These are phyloP conservation scores for Verticillium isaacii DNA, from an alignment of 2,329 filamentous ascomycete genomes.

Conservation along the genomic window DNA sequence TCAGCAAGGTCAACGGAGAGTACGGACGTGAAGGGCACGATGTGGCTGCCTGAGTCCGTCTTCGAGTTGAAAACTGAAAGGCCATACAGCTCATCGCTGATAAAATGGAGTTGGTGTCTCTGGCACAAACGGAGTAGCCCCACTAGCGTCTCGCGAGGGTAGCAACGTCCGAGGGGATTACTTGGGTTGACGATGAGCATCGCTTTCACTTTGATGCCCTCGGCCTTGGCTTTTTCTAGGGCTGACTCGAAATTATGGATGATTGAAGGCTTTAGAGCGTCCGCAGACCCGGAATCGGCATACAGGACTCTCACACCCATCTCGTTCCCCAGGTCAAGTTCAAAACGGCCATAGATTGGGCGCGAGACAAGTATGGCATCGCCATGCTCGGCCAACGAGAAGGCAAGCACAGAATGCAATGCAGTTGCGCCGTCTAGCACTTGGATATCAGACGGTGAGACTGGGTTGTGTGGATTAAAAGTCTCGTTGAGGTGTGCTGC, in stretches of 20 bases:
- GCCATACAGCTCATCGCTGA: slow-evolving; percentile 57
- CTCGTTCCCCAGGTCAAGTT: slow-evolving; percentile 40
- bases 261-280: slow-evolving; percentile 37
- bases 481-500: slow-evolving; percentile 32
- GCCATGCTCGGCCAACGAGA: slow-evolving; percentile 29
- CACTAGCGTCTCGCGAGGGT: slow-evolving; percentile 35
- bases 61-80: slow-evolving; percentile 39
- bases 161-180: slow-evolving; percentile 46
- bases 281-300: slow-evolving; percentile 33
- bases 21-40: slow-evolving; percentile 39
- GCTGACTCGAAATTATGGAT: slow-evolving; percentile 41
- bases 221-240: slow-evolving; percentile 23
- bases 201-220: slow-evolving; percentile 34
- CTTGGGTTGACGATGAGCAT: slow-evolving; percentile 49
- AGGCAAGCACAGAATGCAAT: slow-evolving; percentile 34
- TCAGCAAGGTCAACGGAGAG: slow-evolving; percentile 37
- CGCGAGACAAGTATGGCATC: slow-evolving; percentile 33
- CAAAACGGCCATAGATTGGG: slow-evolving; percentile 43
- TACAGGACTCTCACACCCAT: slow-evolving; percentile 35
- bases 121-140: slow-evolving; percentile 44
- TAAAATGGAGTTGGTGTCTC: slow-evolving; percentile 43
- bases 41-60: slow-evolving; percentile 14
- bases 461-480: slow-evolving; percentile 23
- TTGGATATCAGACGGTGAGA: slow-evolving; percentile 26
- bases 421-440: slow-evolving; percentile 29